A percentile compares a stretch with the other conserved stretches of the same genome.
Evolutionary conservation across 1,139 yeast species (phyloP).

Genomic region (Hansenula sp.): DNA sequence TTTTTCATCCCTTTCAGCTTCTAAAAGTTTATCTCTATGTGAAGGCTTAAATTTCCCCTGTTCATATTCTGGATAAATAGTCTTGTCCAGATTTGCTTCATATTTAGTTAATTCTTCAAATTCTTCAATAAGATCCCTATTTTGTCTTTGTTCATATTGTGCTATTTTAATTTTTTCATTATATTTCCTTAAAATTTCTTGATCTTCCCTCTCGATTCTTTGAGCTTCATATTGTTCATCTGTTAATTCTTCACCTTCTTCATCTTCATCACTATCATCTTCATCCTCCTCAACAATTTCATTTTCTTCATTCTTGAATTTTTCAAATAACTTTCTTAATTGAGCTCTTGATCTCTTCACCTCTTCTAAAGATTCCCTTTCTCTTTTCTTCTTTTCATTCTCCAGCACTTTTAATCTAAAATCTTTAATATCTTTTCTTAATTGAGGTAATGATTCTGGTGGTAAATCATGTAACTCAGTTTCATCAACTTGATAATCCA

Average conservation of each 20-base stretch:
- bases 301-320: conserved; percentile 30
- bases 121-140: conserved; percentile 18
- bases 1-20: conserved; percentile 16
- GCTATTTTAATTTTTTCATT: conserved; percentile 19
- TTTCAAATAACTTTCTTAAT: conserved; percentile 46
- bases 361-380: conserved; percentile 47
- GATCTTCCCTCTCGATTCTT: conserved; percentile 19
- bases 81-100: conserved; percentile 14
- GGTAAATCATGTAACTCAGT: conserved; percentile 64
- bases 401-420: conserved; percentile 59
- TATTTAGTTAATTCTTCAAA: conserved; percentile 21
- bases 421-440: conserved; percentile 54
- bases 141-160: conserved; percentile 19
- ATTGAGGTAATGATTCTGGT: conserved; percentile 47
- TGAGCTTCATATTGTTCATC: conserved; percentile 24
- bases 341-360: conserved; percentile 46
- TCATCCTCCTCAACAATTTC: conserved; percentile 23
- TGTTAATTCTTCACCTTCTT: conserved; percentile 24
- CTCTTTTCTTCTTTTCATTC: conserved; percentile 52
- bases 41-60: conserved; percentile 15
- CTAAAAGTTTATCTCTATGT: conserved; percentile 15
- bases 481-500: conserved; percentile 52
- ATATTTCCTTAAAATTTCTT: conserved; percentile 22
- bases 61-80: conserved; percentile 12
- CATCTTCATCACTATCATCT: conserved; percentile 18